These are phyloP conservation scores for Saccharum spontaneum DNA, from an alignment of 176 grass and related monocot genomes.

Conservation along the genomic window DNA sequence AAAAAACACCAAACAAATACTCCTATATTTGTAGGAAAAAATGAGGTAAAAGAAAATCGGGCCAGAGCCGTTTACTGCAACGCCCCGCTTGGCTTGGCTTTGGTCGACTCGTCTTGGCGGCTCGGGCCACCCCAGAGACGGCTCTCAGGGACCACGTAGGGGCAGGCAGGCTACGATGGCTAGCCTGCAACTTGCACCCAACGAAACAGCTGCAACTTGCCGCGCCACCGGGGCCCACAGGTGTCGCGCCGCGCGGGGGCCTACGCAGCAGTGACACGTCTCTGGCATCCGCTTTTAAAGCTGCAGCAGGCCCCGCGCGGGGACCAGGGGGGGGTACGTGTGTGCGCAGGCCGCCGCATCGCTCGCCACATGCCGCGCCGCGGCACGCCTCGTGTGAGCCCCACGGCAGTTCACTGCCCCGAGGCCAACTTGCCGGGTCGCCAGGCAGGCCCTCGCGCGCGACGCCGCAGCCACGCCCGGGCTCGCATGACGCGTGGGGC, in stretches of 20 bases:
- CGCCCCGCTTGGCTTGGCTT: background rate
- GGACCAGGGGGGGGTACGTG: slow-evolving; percentile 11
- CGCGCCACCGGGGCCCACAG: background rate
- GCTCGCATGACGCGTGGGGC: background rate
- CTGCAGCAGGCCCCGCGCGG: background rate
- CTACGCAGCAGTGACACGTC: slow-evolving; percentile 25
- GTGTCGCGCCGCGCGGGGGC: background rate
- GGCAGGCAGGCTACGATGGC: slow-evolving; percentile 9
- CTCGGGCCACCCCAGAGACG: too few species aligned
- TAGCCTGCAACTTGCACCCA: slow-evolving; percentile 35
- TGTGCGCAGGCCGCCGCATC: slow-evolving; percentile 46
- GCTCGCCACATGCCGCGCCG: slow-evolving; percentile 40
- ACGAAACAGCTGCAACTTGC: slow-evolving; percentile 40
- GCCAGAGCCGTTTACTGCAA: background rate
- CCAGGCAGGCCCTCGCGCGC: background rate
- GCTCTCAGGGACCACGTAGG: slow-evolving; percentile 23
- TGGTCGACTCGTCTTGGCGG: background rate
- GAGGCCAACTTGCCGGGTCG: slow-evolving; percentile 12
- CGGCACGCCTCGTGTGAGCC: background rate
- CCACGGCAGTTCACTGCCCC: slow-evolving; percentile 36
- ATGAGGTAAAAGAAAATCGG: too few species aligned
- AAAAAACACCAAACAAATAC: too few species aligned
- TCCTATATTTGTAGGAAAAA: too few species aligned
- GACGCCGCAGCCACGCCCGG: background rate
- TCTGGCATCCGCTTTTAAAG: slow-evolving; percentile 22